Base-by-base conservation (phyloP, 352 stramenopile species). In the Globisporangium megalacanthum region DNA sequence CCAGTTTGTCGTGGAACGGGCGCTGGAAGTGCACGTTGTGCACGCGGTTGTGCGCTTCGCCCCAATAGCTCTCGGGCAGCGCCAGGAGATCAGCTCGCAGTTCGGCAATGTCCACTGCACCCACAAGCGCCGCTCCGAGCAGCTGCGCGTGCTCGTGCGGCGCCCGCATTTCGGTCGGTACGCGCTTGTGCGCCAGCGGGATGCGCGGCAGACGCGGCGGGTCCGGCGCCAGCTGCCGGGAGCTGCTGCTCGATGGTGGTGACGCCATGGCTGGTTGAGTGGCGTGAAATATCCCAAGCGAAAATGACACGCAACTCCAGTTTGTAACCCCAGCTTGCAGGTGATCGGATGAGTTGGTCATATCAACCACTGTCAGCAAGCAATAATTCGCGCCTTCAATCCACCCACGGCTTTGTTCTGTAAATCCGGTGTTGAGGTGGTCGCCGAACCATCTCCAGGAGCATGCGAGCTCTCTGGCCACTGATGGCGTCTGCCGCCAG, bases 1-100 rank as follows among this genome's bases (percentile, higher is more conserved):
- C 96, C 73, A 96, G 97, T 53, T 76, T 78, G 79, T 99, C 96
- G 70, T 99, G 96, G 50, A 88, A 93, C 19, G 94, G 81, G 14
- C 95, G 81, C 45, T 80, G 84, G 20, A 99, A 79, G 42, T 75
- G 74, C 19, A 98, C 92, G 59, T 96, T 96, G 65, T 79, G 70
- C 48, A 39, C 53, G 50, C 66, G 72, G 57, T 80, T 75, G 68
- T 83, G 68, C 44, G 35, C 49, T 48, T 80, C 75, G n/a, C 65
- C 60, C 75, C 75, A 85, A 29, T 75, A 66, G 36, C 48, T 33
- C 22, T 65, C 56, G 8, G 75, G 70, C 42, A 85, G 58, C 37
- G 70, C 39, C 19, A 72, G 36, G 22, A 85, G 39, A 37, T 74
- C 61, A n/a, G 54, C 57, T 42, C 72, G 72, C 48, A 85, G 66